Percentiles rank a stretch among this genome's conserved stretches.
Conservation (phyloP, 257 asterid genomes). For the Solanum stenotomum region DNA sequence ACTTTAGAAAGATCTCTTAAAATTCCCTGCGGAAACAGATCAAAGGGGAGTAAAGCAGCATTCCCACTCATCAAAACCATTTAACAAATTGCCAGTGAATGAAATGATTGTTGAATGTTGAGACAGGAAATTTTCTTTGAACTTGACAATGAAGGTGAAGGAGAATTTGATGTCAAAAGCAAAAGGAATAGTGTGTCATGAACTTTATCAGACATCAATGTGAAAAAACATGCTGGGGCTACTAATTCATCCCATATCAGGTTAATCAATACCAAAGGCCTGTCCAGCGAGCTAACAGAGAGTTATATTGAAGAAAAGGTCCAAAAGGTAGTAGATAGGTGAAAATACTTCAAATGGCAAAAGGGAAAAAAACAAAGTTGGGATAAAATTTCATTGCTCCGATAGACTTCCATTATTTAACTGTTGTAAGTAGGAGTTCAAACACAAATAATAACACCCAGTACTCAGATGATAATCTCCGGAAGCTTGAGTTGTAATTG, state of each 20-base stretch:
- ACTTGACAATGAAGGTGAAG: not conserved
- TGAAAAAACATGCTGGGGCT: not conserved
- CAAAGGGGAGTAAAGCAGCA: not conserved
- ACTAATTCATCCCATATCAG: not conserved
- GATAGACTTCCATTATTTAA: not conserved
- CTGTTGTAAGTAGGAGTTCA: not conserved
- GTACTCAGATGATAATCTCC: not conserved
- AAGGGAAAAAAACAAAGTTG: not conserved
- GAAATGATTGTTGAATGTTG: not conserved
- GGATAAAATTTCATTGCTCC: not conserved
- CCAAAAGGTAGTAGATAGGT: not conserved
- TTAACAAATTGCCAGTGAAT: not conserved
- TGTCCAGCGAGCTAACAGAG: not conserved
- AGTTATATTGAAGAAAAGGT: not conserved
- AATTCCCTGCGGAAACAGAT: conserved; percentile 50
- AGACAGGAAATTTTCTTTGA: not conserved
- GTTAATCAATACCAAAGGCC: not conserved
- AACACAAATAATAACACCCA: not conserved
- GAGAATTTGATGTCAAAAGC: not conserved
- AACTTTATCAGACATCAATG: not conserved
- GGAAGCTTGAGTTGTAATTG: not conserved
- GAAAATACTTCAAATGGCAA: not conserved
- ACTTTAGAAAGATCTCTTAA: conserved; percentile 77
- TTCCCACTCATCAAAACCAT: not conserved
- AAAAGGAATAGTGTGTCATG: not conserved